A percentile compares a stretch with the other conserved stretches of the same genome.
These are phyloP conservation scores for Eutypa lata DNA, from an alignment of 2,329 filamentous ascomycete genomes.

Conservation along the genomic window DNA sequence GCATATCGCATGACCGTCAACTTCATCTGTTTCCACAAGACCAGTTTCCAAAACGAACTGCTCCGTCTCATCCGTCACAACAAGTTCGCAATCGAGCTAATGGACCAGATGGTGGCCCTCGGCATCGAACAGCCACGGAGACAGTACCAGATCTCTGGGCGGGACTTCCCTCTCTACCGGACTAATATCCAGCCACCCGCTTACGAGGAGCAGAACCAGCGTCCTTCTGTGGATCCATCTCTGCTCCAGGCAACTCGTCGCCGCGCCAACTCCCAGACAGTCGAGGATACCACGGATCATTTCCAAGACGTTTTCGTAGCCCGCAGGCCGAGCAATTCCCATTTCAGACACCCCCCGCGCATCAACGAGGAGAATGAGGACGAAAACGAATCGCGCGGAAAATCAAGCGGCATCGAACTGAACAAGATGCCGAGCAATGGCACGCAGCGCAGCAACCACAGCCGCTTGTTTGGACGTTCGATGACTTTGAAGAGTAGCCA, in stretches of 20 bases:
- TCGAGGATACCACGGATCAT: constrained; percentile 28
- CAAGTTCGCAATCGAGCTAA: constrained; percentile 89
- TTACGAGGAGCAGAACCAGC: constrained; percentile 16
- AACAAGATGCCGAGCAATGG: neutral
- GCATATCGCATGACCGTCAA: constrained; percentile 86
- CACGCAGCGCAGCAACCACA: neutral
- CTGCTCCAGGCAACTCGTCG: constrained; percentile 23
- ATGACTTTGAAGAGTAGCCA: neutral
- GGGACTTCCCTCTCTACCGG: constrained; percentile 62
- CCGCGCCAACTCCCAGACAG: constrained; percentile 22
- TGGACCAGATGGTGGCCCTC: constrained; percentile 78
- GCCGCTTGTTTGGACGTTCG: neutral
- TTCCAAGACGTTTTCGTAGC: constrained; percentile 45
- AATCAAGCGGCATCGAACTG: neutral
- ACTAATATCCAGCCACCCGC: constrained; percentile 32
- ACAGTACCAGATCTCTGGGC: constrained; percentile 65
- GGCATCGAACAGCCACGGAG: constrained; percentile 82
- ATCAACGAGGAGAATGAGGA: constrained; percentile 21
- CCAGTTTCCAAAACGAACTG: constrained; percentile 92
- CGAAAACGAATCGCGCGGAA: neutral
- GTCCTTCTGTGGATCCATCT: constrained; percentile 19
- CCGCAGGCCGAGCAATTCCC: constrained; percentile 27
- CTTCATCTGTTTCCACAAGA: constrained; percentile 96
- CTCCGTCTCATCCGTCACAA: constrained; percentile 87
- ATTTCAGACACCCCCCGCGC: constrained; percentile 16